phyloP scores from a whole-genome alignment of 2,329 filamentous ascomycete genomes.

The Scedosporium boydii region DNA sequence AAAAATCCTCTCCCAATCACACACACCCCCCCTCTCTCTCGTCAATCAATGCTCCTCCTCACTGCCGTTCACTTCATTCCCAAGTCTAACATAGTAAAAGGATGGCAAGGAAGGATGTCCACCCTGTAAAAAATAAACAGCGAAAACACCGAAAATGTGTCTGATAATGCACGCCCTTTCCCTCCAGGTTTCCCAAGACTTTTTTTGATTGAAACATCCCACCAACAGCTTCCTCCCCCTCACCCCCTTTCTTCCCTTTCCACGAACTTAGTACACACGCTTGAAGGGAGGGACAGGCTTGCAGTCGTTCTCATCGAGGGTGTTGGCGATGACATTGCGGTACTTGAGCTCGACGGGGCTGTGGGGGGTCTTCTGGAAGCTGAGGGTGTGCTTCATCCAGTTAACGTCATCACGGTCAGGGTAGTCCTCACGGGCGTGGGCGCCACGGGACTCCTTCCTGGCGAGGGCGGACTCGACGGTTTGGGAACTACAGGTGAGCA shows the following conservation, averaged over 20 bases:
- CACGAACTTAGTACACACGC: constrained; percentile 64
- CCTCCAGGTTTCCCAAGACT: constrained; percentile 6
- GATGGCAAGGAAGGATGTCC: not conserved
- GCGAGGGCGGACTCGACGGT: constrained; percentile 84
- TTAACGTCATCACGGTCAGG: constrained; percentile 90
- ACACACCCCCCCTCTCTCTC: not conserved
- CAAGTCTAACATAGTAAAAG: constrained; percentile 1
- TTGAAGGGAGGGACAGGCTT: constrained; percentile 95
- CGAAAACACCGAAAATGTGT: not conserved
- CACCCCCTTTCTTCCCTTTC: not conserved
- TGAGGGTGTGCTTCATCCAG: constrained; percentile 99
- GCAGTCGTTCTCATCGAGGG: constrained; percentile 92
- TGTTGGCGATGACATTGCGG: constrained; percentile 70
- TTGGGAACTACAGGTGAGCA: constrained; percentile 53
- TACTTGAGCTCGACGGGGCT: constrained; percentile 80
- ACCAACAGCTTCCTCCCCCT: constrained; percentile 6
- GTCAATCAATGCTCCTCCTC: not conserved
- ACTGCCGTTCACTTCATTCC: not conserved
- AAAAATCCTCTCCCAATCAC: not conserved
- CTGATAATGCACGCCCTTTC: constrained; percentile 12
- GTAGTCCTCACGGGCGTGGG: constrained; percentile 93
- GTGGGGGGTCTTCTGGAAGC: constrained; percentile 89
- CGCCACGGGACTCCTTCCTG: constrained; percentile 94
- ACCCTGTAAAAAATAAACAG: not conserved
- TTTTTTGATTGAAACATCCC: constrained; percentile 2